A percentile compares a stretch with the other conserved stretches of the same genome.
These are phyloP conservation scores for Umbelopsis sp. DNA, from an alignment of 371 early-diverging fungal species.

Conservation along the genomic window DNA sequence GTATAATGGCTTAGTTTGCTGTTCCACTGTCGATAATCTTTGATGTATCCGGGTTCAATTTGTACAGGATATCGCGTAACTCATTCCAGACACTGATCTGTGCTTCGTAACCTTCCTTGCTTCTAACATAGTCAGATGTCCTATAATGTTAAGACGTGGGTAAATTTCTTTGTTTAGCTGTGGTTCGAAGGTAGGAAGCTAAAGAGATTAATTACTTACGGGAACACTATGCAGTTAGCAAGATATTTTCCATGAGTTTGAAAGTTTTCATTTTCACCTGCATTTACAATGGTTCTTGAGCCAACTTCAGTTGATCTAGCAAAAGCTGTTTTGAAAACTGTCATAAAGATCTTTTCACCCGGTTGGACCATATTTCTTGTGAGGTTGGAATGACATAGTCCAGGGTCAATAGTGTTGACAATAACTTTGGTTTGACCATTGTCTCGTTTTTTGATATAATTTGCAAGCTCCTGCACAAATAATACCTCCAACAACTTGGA, in stretches of 20 bases:
- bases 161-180: background rate
- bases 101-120: too few species aligned
- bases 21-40: too few species aligned
- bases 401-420: background rate
- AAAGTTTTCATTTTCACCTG: background rate
- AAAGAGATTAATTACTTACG: background rate
- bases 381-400: background rate
- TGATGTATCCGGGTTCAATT: too few species aligned
- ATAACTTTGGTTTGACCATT: background rate
- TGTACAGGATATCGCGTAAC: too few species aligned
- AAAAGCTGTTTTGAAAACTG: background rate
- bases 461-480: background rate
- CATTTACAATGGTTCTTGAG: conserved; percentile 5
- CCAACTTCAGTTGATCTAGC: conserved; percentile 1
- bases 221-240: background rate
- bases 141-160: background rate
- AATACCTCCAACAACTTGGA: background rate
- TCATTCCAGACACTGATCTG: too few species aligned
- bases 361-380: background rate
- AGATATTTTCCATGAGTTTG: conserved; percentile 12
- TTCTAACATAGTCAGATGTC: too few species aligned
- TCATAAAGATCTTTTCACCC: background rate
- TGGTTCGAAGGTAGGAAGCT: background rate
- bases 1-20: too few species aligned
- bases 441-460: background rate